Base-by-base conservation (phyloP, 2,329 filamentous ascomycete species). In the Aspergillus versicolor region DNA sequence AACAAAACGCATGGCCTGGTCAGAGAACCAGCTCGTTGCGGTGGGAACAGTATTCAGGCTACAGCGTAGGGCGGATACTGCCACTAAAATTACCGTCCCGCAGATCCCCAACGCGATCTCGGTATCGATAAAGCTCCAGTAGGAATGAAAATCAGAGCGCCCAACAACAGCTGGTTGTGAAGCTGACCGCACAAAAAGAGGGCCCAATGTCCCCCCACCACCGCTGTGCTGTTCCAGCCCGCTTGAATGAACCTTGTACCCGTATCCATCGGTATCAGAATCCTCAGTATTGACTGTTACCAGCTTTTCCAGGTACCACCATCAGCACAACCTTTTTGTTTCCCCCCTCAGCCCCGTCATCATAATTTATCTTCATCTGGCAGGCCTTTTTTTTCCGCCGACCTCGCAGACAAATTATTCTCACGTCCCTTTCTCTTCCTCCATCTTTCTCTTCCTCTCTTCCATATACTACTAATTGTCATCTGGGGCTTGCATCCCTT, bases 41-140 rank as follows among this genome's bases (percentile, higher is more conserved):
- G 41, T 56, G 54, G 41, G 30, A 54, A 56, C 62, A 64, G 63
- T 65, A 64, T 63, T 64, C 57, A 60, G 62, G 56, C 62, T 65
- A 65, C 63, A 56, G 63, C 63, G 63, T 65, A 65, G 62, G 63
- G 63, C 55, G 46, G 56, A 64, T 65, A 64, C 63, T 64, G 63
- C 50, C 42, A 58, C 43, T 59, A 58, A 64, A 65, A 61, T 64
- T 53, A 61, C 54, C 46, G 54, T 48, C 37, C 57, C 56, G 60
- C 57, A 47, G 52, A 61, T 59, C 61, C 60, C 61, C 61, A 63
- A 63, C 59, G 37, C 54, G 45, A 53, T 53, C 50, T 38, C 37
- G 21, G 51, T 30, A 45, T 55, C 52, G 41, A 45, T 46, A 52
- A 47, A 59, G 57, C 42, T 52, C 48, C 53, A 56, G 59, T 59